Conservation (phyloP, 2,329 filamentous ascomycete species). For the Fusarium sp. region DNA sequence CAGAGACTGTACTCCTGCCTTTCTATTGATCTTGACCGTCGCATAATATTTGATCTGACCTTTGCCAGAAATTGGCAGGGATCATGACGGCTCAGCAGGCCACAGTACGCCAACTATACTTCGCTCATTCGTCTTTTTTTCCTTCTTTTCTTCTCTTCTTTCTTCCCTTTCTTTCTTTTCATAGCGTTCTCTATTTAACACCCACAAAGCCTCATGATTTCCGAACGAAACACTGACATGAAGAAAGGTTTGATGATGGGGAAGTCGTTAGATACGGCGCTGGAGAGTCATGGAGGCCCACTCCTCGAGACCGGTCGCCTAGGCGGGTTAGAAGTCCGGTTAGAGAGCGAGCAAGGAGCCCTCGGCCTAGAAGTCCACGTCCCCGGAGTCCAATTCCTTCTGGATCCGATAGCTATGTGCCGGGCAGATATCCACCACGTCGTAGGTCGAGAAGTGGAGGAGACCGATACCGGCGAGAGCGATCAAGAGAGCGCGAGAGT, state of each 20-base stretch:
- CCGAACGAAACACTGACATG: background rate
- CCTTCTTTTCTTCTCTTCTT: background rate
- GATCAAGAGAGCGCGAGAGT: constrained; percentile 52
- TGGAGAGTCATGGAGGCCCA: constrained; percentile 68
- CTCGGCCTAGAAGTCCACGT: constrained; percentile 51
- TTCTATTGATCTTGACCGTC: background rate
- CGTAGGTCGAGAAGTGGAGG: constrained; percentile 53
- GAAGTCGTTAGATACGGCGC: constrained; percentile 69
- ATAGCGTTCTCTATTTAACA: background rate
- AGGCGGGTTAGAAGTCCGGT: constrained; percentile 45
- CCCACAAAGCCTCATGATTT: background rate
- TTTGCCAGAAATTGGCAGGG: background rate
- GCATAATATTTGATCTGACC: background rate
- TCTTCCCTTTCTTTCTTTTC: background rate
- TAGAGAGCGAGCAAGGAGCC: constrained; percentile 45
- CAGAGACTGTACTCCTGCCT: background rate
- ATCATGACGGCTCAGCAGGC: background rate
- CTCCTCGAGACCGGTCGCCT: constrained; percentile 60
- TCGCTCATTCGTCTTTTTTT: background rate
- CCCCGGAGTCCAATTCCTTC: constrained; percentile 49
- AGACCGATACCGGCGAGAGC: constrained; percentile 53
- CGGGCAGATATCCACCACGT: constrained; percentile 53
- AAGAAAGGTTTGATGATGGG: constrained; percentile 64
- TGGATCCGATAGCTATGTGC: constrained; percentile 56
- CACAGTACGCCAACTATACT: background rate